Evolutionary conservation across 768 basidiomycete genomes (phyloP).

Genomic region (Tylopilus subfusipes): DNA sequence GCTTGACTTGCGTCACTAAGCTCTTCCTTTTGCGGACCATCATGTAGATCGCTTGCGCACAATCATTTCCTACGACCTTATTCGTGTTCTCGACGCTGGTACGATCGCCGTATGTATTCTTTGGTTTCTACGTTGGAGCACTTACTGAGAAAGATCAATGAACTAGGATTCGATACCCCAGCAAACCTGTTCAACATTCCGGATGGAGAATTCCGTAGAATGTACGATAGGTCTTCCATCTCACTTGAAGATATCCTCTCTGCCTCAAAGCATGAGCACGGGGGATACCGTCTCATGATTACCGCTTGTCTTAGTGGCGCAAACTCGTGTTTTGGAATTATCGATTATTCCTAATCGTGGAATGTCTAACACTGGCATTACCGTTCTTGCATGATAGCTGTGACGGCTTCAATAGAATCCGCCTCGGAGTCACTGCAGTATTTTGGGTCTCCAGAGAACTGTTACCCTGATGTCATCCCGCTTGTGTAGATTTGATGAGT

Average conservation of each 20-base stretch:
- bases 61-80: conserved; percentile 84
- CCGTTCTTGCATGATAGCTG: neutral
- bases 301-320: neutral
- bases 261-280: conserved; percentile 25
- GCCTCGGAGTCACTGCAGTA: neutral
- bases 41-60: conserved; percentile 74
- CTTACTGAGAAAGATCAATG: neutral
- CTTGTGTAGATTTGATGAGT: neutral
- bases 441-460: neutral
- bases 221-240: conserved; percentile 85
- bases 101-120: conserved; percentile 55
- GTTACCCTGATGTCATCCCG: neutral
- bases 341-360: too few species aligned
- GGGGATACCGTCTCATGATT: neutral
- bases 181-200: conserved; percentile 51
- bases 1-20: conserved; percentile 25
- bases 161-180: conserved; percentile 75
- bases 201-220: conserved; percentile 74
- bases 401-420: neutral
- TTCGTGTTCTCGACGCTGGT: conserved; percentile 84
- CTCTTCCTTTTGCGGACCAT: neutral
- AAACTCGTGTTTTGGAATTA: too few species aligned
- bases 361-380: too few species aligned
- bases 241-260: conserved; percentile 61
- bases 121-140: neutral